phyloP scores from a whole-genome alignment of 129 eudicot species.

The Lonicera japonica region DNA sequence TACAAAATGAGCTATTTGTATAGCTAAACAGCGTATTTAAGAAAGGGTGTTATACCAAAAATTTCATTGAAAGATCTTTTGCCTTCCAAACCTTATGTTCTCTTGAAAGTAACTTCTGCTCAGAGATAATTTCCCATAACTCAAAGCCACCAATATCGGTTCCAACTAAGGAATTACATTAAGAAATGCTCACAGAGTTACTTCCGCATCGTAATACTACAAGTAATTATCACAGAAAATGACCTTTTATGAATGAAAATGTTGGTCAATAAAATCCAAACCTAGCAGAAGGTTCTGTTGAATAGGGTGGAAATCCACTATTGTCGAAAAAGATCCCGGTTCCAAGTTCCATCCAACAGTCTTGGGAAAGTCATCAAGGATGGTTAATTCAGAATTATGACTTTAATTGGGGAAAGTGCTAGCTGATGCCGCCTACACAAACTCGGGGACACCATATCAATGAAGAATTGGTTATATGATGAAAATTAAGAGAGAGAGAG shows the following conservation, averaged over 20 bases:
- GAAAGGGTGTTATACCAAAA: constrained; percentile 28
- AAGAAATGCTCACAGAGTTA: background rate
- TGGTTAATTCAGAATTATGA: constrained; percentile 24
- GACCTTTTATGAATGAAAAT: background rate
- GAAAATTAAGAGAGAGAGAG: no score
- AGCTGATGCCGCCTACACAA: constrained; percentile 5
- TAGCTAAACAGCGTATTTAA: background rate
- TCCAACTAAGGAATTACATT: constrained; percentile 36
- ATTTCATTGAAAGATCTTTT: constrained; percentile 21
- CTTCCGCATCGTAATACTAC: background rate
- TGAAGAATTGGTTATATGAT: no score
- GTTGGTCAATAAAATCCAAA: constrained; percentile 7
- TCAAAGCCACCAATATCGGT: constrained; percentile 41
- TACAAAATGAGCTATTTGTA: background rate
- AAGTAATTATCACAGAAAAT: background rate
- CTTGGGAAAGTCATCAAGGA: constrained; percentile 43
- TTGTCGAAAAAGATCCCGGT: constrained; percentile 43
- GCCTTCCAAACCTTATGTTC: constrained; percentile 35
- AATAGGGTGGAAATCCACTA: constrained; percentile 68
- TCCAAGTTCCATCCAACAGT: constrained; percentile 35
- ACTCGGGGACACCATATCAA: background rate
- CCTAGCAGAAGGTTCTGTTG: constrained; percentile 53
- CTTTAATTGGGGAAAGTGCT: background rate
- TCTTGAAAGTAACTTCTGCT: constrained; percentile 29
- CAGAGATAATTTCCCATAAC: constrained; percentile 46